phyloP scores from a whole-genome alignment of 306 rosid species.

The Cucumis melo region DNA sequence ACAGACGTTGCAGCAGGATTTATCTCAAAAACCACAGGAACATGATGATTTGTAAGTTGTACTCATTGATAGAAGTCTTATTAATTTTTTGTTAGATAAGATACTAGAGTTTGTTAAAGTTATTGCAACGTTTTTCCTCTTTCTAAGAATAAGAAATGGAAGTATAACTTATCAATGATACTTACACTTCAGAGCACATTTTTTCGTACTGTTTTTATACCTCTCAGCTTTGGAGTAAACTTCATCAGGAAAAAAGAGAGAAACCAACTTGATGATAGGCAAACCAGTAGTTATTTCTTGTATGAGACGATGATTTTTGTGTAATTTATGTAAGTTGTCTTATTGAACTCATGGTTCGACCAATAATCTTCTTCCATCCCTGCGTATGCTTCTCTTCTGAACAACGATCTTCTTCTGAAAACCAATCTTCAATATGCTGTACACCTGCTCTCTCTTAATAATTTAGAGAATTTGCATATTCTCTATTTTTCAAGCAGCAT shows the following conservation, averaged over 20 bases:
- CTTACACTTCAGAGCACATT: neutral
- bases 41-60: conserved; percentile 3
- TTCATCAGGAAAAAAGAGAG: neutral
- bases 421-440: too few relatives aligned
- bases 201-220: neutral
- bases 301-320: neutral
- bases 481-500: neutral
- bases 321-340: neutral
- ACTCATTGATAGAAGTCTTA: neutral
- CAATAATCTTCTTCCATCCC: neutral
- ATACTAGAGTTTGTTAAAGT: too few relatives aligned
- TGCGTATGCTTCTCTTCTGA: neutral
- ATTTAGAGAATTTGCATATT: neutral
- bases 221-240: neutral
- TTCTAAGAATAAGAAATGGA: neutral
- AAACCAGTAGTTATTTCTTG: neutral
- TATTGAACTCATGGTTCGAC: neutral
- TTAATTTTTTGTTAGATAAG: too few relatives aligned
- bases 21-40: neutral
- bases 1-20: neutral
- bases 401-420: too few relatives aligned
- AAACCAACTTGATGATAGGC: neutral
- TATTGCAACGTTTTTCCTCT: neutral
- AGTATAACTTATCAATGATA: too few relatives aligned
- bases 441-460: neutral